Evolutionary conservation across 78 protist genomes (phyloP).

Genomic region (Creolimax fragrantissima): DNA sequence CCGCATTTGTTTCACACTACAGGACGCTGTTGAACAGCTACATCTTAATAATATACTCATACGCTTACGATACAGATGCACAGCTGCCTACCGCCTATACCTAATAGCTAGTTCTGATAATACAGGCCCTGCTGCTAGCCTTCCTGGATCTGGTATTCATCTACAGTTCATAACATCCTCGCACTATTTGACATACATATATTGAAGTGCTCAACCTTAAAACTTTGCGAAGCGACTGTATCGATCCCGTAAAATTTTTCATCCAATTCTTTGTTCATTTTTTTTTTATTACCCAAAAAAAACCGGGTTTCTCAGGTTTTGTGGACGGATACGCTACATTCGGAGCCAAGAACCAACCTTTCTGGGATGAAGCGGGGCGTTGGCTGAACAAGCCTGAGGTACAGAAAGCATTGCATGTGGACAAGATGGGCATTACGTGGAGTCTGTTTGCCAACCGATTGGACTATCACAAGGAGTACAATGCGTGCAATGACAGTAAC

Average conservation of each 20-base stretch:
- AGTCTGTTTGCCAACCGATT: not conserved
- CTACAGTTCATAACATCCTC: no score
- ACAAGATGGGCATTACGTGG: not conserved
- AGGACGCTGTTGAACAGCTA: no score
- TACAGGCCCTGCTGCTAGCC: not conserved
- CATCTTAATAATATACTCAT: no score
- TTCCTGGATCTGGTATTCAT: not conserved
- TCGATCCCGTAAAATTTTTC: no score
- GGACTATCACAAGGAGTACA: not conserved
- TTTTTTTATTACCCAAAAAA: no score
- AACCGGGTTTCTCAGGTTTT: not conserved
- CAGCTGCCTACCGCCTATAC: not conserved
- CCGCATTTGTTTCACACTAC: no score
- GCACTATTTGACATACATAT: no score
- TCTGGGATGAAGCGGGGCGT: not conserved
- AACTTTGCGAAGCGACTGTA: no score
- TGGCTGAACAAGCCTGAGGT: not conserved
- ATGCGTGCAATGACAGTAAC: not conserved
- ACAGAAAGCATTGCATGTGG: not conserved
- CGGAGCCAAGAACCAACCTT: not conserved
- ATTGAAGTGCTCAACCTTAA: no score
- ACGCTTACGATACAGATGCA: no score
- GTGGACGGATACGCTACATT: not conserved
- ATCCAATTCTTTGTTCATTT: no score
- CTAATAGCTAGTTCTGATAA: not conserved